Conservation (phyloP, 2,329 filamentous ascomycete species). For the Talaromyces sp. region DNA sequence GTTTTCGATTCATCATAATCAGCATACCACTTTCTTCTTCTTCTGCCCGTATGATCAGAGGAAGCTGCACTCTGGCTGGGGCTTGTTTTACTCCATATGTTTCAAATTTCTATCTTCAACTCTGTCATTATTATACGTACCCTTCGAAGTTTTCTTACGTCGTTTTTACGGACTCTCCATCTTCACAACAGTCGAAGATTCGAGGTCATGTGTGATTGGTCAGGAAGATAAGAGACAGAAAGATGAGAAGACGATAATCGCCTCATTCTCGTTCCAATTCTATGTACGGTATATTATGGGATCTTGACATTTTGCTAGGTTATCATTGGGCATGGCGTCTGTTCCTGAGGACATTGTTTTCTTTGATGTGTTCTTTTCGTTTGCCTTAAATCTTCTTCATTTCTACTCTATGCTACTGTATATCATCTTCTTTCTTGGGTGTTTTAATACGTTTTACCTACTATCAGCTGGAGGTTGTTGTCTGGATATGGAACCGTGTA, state of each 20-base stretch:
- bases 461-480: neutral
- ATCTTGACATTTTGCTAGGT: slow-evolving; percentile 13
- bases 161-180: neutral
- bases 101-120: slow-evolving; percentile 6
- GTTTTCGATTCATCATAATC: neutral
- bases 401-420: neutral
- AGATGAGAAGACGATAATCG: neutral
- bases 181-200: neutral
- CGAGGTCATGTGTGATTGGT: neutral
- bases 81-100: slow-evolving; percentile 13
- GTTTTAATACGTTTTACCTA: neutral
- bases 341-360: slow-evolving; percentile 5
- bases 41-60: neutral
- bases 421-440: neutral
- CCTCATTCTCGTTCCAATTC: neutral
- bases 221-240: slow-evolving; percentile 15
- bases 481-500: neutral
- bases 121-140: slow-evolving; percentile 15
- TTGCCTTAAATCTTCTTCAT: neutral
- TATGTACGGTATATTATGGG: slow-evolving; percentile 13
- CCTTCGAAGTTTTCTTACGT: neutral
- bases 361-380: neutral
- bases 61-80: neutral
- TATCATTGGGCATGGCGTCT: slow-evolving; percentile 16
- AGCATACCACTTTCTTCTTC: neutral